phyloP scores from a whole-genome alignment of 768 basidiomycete species.

The Naganishia vaughanmartiniae region DNA sequence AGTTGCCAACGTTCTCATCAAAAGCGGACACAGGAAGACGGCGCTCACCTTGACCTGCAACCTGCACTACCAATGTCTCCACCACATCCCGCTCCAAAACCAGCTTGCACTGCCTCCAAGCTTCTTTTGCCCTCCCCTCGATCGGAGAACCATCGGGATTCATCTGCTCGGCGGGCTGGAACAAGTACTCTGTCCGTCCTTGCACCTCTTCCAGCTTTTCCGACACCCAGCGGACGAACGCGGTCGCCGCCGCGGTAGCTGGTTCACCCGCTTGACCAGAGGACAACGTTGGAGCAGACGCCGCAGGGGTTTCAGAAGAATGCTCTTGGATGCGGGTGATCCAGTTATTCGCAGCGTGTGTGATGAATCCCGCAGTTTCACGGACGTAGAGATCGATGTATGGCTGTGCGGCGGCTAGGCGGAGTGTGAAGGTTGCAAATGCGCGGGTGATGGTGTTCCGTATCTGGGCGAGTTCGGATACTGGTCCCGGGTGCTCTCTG shows the following conservation, averaged over 20 bases:
- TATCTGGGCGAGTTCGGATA: conserved; percentile 21
- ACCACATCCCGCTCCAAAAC: conserved; percentile 34
- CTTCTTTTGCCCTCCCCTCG: conserved; percentile 32
- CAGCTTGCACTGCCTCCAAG: conserved; percentile 34
- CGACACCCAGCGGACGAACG: conserved; percentile 43
- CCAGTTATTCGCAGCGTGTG: not conserved
- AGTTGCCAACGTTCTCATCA: no score
- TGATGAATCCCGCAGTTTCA: conserved; percentile 8
- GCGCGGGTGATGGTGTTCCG: conserved; percentile 11
- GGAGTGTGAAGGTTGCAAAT: conserved; percentile 9
- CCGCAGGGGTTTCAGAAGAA: not conserved
- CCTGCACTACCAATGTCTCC: conserved; percentile 22
- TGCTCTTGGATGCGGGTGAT: not conserved
- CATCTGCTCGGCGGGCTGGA: not conserved
- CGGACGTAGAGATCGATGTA: conserved; percentile 7
- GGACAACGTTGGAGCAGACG: not conserved
- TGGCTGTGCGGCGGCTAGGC: conserved; percentile 11
- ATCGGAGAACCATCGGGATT: conserved; percentile 25
- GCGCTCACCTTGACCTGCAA: conserved; percentile 38
- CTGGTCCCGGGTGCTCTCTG: conserved; percentile 9
- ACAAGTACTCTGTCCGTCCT: conserved; percentile 32
- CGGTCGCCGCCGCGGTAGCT: conserved; percentile 24
- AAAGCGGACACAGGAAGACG: no score
- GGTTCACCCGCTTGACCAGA: not conserved
- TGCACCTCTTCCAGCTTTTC: conserved; percentile 41